Evolutionary conservation across 192 early-diverging fungal species (phyloP).

Genomic region (Linnemannia zychae): DNA sequence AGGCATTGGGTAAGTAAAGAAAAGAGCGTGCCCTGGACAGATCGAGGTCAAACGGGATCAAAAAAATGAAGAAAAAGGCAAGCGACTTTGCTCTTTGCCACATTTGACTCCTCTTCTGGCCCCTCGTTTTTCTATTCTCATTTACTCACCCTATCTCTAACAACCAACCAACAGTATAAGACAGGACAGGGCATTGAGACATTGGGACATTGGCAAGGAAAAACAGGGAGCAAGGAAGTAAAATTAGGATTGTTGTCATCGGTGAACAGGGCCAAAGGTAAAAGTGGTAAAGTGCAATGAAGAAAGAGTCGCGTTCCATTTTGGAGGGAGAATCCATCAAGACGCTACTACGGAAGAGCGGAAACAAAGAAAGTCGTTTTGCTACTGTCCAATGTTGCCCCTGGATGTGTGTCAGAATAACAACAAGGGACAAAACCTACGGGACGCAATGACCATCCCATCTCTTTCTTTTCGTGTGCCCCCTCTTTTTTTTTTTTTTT

Average conservation of each 20-base stretch:
- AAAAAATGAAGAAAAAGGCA: too few relatives aligned
- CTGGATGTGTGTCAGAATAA: constrained; percentile 36
- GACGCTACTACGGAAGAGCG: too few relatives aligned
- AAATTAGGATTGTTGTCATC: background rate
- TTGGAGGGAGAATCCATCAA: too few relatives aligned
- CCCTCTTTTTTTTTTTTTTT: background rate
- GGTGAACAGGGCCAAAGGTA: too few relatives aligned
- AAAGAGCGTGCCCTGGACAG: background rate
- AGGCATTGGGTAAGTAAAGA: background rate
- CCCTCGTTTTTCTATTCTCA: too few relatives aligned
- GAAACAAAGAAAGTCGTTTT: too few relatives aligned
- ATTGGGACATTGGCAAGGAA: background rate
- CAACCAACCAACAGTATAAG: too few relatives aligned
- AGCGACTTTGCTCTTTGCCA: too few relatives aligned
- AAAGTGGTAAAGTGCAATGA: too few relatives aligned
- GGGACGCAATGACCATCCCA: constrained; percentile 14
- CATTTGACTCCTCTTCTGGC: too few relatives aligned
- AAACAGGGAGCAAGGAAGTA: background rate
- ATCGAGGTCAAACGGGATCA: background rate
- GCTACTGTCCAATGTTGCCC: constrained; percentile 16
- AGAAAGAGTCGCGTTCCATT: too few relatives aligned
- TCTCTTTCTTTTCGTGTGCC: background rate
- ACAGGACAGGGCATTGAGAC: background rate
- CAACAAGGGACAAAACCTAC: background rate
- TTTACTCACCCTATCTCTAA: too few relatives aligned